Percentiles rank a stretch among this genome's conserved stretches.
These are phyloP conservation scores for Dactylorhiza incarnata DNA, from an alignment of 106 monocot species.

Conservation along the genomic window DNA sequence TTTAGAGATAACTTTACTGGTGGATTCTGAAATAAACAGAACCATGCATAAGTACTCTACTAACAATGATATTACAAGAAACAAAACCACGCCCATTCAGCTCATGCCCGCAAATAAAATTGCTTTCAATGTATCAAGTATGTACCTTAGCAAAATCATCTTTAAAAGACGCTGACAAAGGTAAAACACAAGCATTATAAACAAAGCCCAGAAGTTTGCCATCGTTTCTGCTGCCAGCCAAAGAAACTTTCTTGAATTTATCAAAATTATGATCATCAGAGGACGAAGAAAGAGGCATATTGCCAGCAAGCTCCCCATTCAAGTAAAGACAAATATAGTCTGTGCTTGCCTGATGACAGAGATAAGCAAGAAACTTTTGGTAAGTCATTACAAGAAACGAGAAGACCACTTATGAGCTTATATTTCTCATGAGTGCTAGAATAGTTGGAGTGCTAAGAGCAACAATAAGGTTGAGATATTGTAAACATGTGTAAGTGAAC, in stretches of 20 bases:
- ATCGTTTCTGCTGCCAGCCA: conserved; percentile 48
- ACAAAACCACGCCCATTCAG: neutral
- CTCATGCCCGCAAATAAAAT: neutral
- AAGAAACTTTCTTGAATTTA: conserved; percentile 26
- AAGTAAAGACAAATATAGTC: conserved; percentile 50
- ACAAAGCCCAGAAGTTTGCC: conserved; percentile 50
- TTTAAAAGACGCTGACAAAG: conserved; percentile 26
- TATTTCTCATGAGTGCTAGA: neutral
- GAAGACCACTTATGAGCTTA: neutral
- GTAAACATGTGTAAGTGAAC: neutral
- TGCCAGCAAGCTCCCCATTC: conserved; percentile 47
- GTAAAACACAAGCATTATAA: conserved; percentile 39
- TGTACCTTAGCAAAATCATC: conserved; percentile 63
- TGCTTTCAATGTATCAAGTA: neutral
- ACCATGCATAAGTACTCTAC: neutral
- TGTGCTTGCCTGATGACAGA: conserved; percentile 37
- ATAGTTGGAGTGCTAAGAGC: neutral
- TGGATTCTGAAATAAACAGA: conserved; percentile 43
- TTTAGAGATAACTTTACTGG: conserved; percentile 69
- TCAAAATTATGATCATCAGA: conserved; percentile 15
- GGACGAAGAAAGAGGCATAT: conserved; percentile 27
- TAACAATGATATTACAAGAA: conserved; percentile 3
- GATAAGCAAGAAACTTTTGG: conserved; percentile 3
- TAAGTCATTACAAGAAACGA: neutral
- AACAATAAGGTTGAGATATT: neutral